Base-by-base conservation (phyloP, 148 eudicot genomes). In the Suaeda aralocaspica region DNA sequence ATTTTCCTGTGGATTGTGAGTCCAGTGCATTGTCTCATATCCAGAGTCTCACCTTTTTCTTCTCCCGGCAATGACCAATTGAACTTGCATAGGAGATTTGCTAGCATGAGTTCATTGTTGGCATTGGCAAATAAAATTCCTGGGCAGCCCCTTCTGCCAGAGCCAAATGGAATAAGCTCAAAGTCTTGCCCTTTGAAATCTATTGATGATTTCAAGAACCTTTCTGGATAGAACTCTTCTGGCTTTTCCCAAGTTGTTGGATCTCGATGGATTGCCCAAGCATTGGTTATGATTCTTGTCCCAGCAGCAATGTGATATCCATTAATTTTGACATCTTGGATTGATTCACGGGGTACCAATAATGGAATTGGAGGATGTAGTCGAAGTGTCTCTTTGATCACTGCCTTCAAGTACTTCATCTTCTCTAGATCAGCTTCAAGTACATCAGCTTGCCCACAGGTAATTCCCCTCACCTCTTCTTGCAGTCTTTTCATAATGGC, bases 241-340 rank as follows among this genome's bases (percentile, higher is more conserved):
- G 92, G 91, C 18, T 79, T 77, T 19, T 75, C 83, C 92, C 92
- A 88, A n/a, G 67, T 68, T 13, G 64, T 41, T 9, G 89, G 84
- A 57, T 88, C 91, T 66, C 87, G 77, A 42, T 82, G 86, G 13
- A 90, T 83, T n/a, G 87, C 89, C 85, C 86, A 91, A 34, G 86
- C 84, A 26, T 86, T 91, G 50, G 73, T 72, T 10, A 91, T 70
- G 13, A 88, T 77, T 45, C 53, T 55, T 15, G 94, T 88, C 14
- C 84, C 84, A 0, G 83, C 70, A 10, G 72, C 79, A 26, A 91
- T 79, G 45, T 84, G 74, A 36, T 81, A 89, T 33, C 86, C 89
- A 69, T 83, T 84, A 48, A 83, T 51, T 24, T 84, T 74, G 21
- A 81, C 83, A 46, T 85, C 85, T 60, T 82, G 76, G 11, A 78